phyloP scores from a whole-genome alignment of 371 early-diverging fungal genomes.

The Mucor velutinosus region DNA sequence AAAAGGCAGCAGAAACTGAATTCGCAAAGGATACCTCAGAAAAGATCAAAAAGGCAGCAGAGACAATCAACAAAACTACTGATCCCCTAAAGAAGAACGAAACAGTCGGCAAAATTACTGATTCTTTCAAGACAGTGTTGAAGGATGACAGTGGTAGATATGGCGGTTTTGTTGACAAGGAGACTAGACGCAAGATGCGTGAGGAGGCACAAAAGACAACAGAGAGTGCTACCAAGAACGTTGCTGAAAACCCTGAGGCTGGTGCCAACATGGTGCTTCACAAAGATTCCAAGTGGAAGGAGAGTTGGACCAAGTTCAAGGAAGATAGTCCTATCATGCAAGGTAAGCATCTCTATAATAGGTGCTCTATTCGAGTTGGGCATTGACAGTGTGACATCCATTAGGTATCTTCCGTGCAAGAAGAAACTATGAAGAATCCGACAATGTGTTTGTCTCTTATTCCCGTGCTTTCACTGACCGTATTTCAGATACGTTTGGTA shows the following conservation, averaged over 20 bases:
- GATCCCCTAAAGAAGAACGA: constrained; percentile 79
- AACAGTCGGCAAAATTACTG: constrained; percentile 72
- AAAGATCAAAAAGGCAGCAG: constrained; percentile 63
- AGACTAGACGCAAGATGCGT: constrained; percentile 65
- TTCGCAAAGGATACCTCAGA: constrained; percentile 82
- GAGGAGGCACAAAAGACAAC: constrained; percentile 54
- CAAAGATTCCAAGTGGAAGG: constrained; percentile 90
- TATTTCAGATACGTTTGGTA: constrained; percentile 72
- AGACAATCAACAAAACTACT: constrained; percentile 65
- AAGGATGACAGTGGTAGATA: constrained; percentile 78
- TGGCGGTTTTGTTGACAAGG: constrained; percentile 77
- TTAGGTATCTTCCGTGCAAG: constrained; percentile 75
- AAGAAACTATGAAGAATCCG: constrained; percentile 86
- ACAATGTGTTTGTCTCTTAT: constrained; percentile 84
- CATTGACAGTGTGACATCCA: background rate
- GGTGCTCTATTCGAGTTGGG: background rate
- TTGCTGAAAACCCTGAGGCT: constrained; percentile 67
- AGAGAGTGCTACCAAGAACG: constrained; percentile 18
- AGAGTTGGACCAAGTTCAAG: constrained; percentile 92
- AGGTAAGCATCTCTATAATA: constrained; percentile 37
- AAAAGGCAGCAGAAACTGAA: constrained; percentile 84
- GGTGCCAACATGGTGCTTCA: constrained; percentile 80
- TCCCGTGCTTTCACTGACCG: constrained; percentile 81
- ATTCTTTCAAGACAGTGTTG: constrained; percentile 70
- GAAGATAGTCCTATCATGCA: constrained; percentile 87